Evolutionary conservation across 495 filamentous ascomycete species (phyloP), one percentile per base, ranked within the genome.

Genomic region (Baudoinia panamericana): DNA sequence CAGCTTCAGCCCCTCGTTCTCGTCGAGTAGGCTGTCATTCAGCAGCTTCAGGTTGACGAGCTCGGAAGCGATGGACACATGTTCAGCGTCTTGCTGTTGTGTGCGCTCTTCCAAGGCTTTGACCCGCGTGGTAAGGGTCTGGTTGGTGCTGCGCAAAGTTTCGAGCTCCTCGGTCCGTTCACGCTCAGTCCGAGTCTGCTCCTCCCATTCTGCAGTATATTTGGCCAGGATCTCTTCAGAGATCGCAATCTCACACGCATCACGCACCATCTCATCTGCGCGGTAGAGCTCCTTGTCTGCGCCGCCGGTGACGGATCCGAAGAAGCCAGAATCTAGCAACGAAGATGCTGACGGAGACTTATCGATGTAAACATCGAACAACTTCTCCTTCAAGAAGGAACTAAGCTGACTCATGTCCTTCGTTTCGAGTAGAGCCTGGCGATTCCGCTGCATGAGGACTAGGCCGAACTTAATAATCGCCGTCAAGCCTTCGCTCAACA

Each of bases 281-380:
- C 86, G 78, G 57, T 99, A 99, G 9, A 96, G 69, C 50, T 94
- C 90, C 59, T 93, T 95, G 54, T 99, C 90, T 10, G 81, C 72
- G 48, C 78, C 82, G 10, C 40, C 40, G 16, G 78, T 84, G 16
- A 83, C 82, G 60, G 80, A 87, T 29, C 90, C 90, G 54, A 99
- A 99, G 68, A 99, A 99, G 22, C 90, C 90, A 31, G 84, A 90
- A 58, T 99, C 90, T 20, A 95, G 74, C 28, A 96, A 79, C 5
- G 83, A 92, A 23, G 71, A 78, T 13, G 84, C 73, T 1, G 85
- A 86, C 0, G 90, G 90, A 6, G 83, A 73, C 51, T 85, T 77
- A 59, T 99, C 90, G 40, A 96, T 93, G 56, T 99, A 99, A 30
- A 82, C 84, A 59, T 99, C 90, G 42, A 99, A 96, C 3, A 99